Conservation (phyloP, 116 monocot species). For the Posidonia oceanica region DNA sequence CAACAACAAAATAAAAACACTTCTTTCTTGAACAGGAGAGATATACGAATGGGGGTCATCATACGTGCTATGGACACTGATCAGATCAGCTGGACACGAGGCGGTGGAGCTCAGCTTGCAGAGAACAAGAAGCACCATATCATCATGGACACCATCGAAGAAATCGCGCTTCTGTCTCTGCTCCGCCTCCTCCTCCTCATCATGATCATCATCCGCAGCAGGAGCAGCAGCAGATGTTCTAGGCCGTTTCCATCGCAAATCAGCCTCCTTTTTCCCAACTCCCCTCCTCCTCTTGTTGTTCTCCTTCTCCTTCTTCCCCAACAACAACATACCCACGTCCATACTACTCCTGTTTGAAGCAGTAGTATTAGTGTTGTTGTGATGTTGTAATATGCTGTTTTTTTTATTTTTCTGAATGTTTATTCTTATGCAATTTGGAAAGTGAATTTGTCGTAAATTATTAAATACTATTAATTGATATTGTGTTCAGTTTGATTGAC, state of each 20-base stretch:
- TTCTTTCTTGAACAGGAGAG: too few species aligned
- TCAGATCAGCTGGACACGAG: slow-evolving; percentile 33
- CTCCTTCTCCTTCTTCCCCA: slow-evolving; percentile 1
- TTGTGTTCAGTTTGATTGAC: too few species aligned
- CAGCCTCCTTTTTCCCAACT: too few species aligned
- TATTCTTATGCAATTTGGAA: too few species aligned
- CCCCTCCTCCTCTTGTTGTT: too few species aligned
- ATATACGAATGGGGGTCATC: not conserved
- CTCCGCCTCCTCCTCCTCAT: not conserved
- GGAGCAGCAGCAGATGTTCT: not conserved
- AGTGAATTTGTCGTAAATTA: too few species aligned
- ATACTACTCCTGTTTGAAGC: not conserved
- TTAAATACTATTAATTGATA: too few species aligned
- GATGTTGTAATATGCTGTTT: too few species aligned
- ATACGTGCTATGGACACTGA: slow-evolving; percentile 37
- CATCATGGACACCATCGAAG: slow-evolving; percentile 63
- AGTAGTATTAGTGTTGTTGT: not conserved
- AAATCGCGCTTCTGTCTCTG: slow-evolving; percentile 11
- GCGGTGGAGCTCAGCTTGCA: slow-evolving; percentile 39
- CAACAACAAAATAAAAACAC: too few species aligned
- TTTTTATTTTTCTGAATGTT: too few species aligned
- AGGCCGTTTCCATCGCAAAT: not conserved
- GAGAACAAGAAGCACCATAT: slow-evolving; percentile 46
- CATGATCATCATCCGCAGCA: not conserved
- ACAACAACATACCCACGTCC: not conserved